A percentile compares a stretch with the other conserved stretches of the same genome.
These are phyloP conservation scores for Raddia distichophylla DNA, from an alignment of 176 grass and related monocot genomes.

Conservation along the genomic window DNA sequence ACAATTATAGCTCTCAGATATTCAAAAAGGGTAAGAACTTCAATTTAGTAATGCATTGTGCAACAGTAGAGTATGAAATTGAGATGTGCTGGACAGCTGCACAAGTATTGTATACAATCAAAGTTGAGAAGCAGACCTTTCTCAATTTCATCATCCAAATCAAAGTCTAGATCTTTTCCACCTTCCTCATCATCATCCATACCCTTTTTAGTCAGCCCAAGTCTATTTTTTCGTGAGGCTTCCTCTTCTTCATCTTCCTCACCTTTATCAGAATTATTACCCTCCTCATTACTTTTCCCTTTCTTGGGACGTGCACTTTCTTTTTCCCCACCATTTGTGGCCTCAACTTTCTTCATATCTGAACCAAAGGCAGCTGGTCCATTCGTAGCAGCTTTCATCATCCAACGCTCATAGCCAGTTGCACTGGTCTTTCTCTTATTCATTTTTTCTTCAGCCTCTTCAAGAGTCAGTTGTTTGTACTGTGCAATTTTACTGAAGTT, in stretches of 20 bases:
- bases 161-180: conserved; percentile 75
- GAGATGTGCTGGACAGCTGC: neutral
- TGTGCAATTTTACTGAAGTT: conserved; percentile 98
- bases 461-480: conserved; percentile 95
- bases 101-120: neutral
- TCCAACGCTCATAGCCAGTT: conserved; percentile 97
- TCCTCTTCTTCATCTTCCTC: conserved; percentile 88
- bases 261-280: conserved; percentile 63
- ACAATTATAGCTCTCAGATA: neutral
- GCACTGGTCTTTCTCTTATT: conserved; percentile 87
- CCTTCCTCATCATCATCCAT: conserved; percentile 92
- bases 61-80: neutral
- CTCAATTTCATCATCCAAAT: conserved; percentile 98
- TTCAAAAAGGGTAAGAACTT: conserved; percentile 6
- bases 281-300: conserved; percentile 73
- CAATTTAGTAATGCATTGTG: neutral
- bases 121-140: conserved; percentile 63
- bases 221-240: conserved; percentile 61
- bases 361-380: conserved; percentile 90
- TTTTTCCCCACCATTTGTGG: conserved; percentile 48
- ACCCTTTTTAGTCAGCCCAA: conserved; percentile 58
- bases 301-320: conserved; percentile 61
- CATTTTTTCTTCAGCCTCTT: conserved; percentile 99
- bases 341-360: conserved; percentile 59
- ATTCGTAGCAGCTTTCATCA: conserved; percentile 98